Conservation (phyloP, 371 early-diverging fungal species). For the Smittium culicis region DNA sequence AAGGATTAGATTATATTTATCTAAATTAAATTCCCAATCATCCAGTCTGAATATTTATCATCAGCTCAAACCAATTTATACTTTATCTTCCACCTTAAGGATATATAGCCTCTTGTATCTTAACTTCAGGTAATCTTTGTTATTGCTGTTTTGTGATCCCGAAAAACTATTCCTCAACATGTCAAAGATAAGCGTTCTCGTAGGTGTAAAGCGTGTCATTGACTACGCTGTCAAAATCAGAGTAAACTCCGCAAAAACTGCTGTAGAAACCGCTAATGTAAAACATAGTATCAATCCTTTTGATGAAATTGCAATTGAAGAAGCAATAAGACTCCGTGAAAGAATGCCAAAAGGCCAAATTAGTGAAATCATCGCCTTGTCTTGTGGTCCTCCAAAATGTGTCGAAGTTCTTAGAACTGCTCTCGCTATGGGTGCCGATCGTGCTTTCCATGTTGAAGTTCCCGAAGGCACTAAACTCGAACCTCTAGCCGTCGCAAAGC, state of each 20-base stretch:
- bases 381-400: slow-evolving; percentile 78
- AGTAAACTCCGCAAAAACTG: slow-evolving; percentile 74
- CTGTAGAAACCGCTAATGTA: slow-evolving; percentile 81
- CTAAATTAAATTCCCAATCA: too few species aligned
- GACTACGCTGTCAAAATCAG: slow-evolving; percentile 98
- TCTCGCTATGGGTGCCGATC: slow-evolving; percentile 96
- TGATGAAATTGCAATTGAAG: slow-evolving; percentile 96
- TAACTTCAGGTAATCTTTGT: too few species aligned
- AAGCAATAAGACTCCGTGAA: slow-evolving; percentile 88
- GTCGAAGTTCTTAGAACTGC: slow-evolving; percentile 92
- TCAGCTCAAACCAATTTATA: too few species aligned
- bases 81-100: too few species aligned
- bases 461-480: slow-evolving; percentile 51
- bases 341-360: slow-evolving; percentile 40
- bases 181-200: slow-evolving; percentile 57
- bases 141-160: too few species aligned
- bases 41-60: background rate
- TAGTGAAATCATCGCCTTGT: slow-evolving; percentile 71
- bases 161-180: too few species aligned
- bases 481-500: slow-evolving; percentile 83
- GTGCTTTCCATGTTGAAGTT: slow-evolving; percentile 86
- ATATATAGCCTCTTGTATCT: too few species aligned
- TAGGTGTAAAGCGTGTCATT: slow-evolving; percentile 91
- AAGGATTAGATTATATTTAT: too few species aligned
- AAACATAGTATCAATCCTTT: slow-evolving; percentile 99